These are phyloP conservation scores for Fraxinus americana DNA, from an alignment of 257 asterid genomes.

Conservation along the genomic window DNA sequence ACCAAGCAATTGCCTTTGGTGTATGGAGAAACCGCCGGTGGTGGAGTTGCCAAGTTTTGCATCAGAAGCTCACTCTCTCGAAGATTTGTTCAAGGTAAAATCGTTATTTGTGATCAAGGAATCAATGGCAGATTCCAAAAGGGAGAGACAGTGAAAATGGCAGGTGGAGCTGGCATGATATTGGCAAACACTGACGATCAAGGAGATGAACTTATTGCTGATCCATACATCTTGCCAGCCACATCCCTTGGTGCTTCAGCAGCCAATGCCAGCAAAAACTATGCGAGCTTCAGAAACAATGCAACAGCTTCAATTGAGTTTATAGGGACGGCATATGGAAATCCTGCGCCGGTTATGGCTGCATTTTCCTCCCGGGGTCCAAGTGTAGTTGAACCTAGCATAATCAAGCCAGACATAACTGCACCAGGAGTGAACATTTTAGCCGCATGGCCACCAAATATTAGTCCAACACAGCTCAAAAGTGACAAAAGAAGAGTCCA, in stretches of 20 bases:
- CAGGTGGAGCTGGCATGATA: slow-evolving; percentile 79
- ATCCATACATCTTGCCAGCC: slow-evolving; percentile 70
- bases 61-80: slow-evolving; percentile 43
- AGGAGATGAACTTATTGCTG: slow-evolving; percentile 69
- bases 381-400: slow-evolving; percentile 44
- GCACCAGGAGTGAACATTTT: slow-evolving; percentile 80
- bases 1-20: slow-evolving; percentile 41
- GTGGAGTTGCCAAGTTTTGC: slow-evolving; percentile 49
- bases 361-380: slow-evolving; percentile 89
- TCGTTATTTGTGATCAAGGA: slow-evolving; percentile 76
- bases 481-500: slow-evolving; percentile 51
- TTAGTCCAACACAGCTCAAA: slow-evolving; percentile 55
- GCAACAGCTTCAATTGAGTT: slow-evolving; percentile 55
- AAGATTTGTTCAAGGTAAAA: slow-evolving; percentile 53
- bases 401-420: slow-evolving; percentile 73
- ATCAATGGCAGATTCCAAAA: slow-evolving; percentile 53
- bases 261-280: slow-evolving; percentile 39
- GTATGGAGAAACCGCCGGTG: slow-evolving; percentile 44
- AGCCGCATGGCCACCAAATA: slow-evolving; percentile 78
- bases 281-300: slow-evolving; percentile 33
- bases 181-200: slow-evolving; percentile 43
- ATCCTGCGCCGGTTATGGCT: slow-evolving; percentile 70
- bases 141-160: slow-evolving; percentile 63
- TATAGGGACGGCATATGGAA: slow-evolving; percentile 43
- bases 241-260: slow-evolving; percentile 53